Base-by-base conservation (phyloP, 2,329 filamentous ascomycete genomes). In the Fusarium marasasianum region DNA sequence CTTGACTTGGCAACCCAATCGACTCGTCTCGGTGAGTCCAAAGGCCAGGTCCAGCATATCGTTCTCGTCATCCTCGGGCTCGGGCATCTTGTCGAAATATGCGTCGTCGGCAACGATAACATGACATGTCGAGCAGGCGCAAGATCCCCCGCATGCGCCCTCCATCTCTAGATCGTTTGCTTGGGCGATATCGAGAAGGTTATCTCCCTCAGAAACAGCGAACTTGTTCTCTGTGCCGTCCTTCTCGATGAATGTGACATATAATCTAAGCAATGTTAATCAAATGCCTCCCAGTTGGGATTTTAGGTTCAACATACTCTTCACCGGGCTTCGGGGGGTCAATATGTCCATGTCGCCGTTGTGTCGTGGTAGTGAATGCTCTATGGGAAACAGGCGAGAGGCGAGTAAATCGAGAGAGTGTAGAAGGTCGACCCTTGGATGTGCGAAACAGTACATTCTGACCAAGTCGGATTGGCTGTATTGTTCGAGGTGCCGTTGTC, bases 131-230 rank as follows among this genome's bases (percentile, higher is more conserved):
- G 93, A 96, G 85, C 95, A 98, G 62, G 95, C 95, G 83, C 95
- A 98, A 40, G 94, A 96, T 29, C 95, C 96, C 76, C 96, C 96
- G 80, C 96, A 99, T 18, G 96, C 96, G 71, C 96, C 95, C 87
- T 99, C 96, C 96, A 99, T 98, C 83, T 99, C 96, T 47, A 99
- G 86, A 80, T 98, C 96, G 83, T 98, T 90, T 51, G 93, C 94
- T 82, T 98, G 96, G 29, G 96, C 96, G 79, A 99, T 96, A 80
- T 98, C 96, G 62, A 99, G 88, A 61, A 99, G 87, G 82, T 99
- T 99, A 83, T 98, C 95, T 56, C 96, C 96, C 77, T 93, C 91
- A 20, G 90, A 87, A 14, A 98, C 96, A 68, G 92, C 91, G 78
- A 98, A 90, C 69, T 92, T 94, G 82, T 94, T 88, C 75, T 91